These are phyloP conservation scores for Linum lewisii DNA, from an alignment of 345 rosid genomes.

Conservation along the genomic window DNA sequence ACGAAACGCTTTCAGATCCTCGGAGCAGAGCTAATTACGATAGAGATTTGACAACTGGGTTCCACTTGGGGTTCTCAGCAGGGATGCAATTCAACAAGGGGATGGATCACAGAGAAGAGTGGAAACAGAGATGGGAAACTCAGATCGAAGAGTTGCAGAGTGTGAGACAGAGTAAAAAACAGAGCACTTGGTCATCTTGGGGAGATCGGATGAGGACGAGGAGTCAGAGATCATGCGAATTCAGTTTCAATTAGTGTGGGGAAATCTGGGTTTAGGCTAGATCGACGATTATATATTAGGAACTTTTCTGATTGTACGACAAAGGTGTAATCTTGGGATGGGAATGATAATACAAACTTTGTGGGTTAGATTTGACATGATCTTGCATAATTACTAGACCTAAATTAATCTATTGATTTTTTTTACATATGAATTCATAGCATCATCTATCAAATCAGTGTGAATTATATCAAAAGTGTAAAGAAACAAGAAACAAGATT, in stretches of 20 bases:
- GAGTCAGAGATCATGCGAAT: neutral
- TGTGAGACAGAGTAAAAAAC: neutral
- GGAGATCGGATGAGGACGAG: neutral
- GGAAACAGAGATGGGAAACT: neutral
- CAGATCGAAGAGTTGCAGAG: neutral
- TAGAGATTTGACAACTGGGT: conserved; percentile 16
- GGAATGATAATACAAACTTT: too few relatives aligned
- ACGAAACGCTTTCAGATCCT: conserved; percentile 26
- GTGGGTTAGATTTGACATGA: too few relatives aligned
- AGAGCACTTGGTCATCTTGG: neutral
- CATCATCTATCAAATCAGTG: too few relatives aligned
- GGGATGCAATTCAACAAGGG: conserved; percentile 3
- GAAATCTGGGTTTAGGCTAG: neutral
- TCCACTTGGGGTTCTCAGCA: conserved; percentile 21
- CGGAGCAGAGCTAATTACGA: conserved; percentile 16
- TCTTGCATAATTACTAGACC: too few relatives aligned
- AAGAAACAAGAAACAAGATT: too few relatives aligned
- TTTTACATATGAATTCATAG: too few relatives aligned
- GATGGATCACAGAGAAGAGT: neutral
- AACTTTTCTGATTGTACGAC: too few relatives aligned
- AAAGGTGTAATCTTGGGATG: too few relatives aligned
- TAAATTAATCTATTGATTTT: too few relatives aligned
- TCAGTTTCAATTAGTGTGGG: neutral
- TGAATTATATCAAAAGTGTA: too few relatives aligned
- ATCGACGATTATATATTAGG: too few relatives aligned